A percentile compares a stretch with the other conserved stretches of the same genome.
phyloP scores from a whole-genome alignment of 805 yeast genomes.

The Priceomyces castillae region DNA sequence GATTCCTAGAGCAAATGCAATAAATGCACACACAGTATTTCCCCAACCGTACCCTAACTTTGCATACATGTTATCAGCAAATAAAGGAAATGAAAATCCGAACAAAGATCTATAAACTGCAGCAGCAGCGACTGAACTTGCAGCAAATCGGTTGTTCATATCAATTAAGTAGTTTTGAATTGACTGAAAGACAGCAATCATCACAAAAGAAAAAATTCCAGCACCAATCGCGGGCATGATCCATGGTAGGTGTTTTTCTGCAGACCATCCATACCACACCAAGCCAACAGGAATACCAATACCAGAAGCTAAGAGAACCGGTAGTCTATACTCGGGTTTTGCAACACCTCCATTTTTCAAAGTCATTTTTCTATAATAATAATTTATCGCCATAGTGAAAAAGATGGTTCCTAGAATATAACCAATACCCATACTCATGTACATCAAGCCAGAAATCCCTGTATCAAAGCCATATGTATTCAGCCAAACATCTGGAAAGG shows the following conservation, averaged over 20 bases:
- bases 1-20: conserved; percentile 57
- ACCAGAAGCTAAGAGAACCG: conserved; percentile 49
- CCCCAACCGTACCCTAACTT: conserved; percentile 70
- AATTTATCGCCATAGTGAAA: conserved; percentile 47
- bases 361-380: conserved; percentile 34
- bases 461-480: conserved; percentile 43
- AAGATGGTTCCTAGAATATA: conserved; percentile 47
- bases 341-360: conserved; percentile 49
- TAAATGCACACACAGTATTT: conserved; percentile 56
- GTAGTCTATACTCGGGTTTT: conserved; percentile 61
- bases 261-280: conserved; percentile 73
- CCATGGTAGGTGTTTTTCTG: conserved; percentile 55
- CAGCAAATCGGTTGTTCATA: conserved; percentile 65
- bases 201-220: conserved; percentile 55
- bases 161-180: conserved; percentile 68
- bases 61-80: conserved; percentile 57
- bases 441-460: conserved; percentile 58
- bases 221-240: conserved; percentile 63
- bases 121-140: conserved; percentile 68
- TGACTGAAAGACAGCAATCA: conserved; percentile 65
- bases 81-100: conserved; percentile 69
- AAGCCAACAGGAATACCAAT: conserved; percentile 57
- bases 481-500: conserved; percentile 56
- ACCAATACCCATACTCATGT: conserved; percentile 56
- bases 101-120: conserved; percentile 63